These are phyloP conservation scores for Aureobasidium pullulans DNA, from an alignment of 2,329 filamentous ascomycete genomes.

Conservation along the genomic window DNA sequence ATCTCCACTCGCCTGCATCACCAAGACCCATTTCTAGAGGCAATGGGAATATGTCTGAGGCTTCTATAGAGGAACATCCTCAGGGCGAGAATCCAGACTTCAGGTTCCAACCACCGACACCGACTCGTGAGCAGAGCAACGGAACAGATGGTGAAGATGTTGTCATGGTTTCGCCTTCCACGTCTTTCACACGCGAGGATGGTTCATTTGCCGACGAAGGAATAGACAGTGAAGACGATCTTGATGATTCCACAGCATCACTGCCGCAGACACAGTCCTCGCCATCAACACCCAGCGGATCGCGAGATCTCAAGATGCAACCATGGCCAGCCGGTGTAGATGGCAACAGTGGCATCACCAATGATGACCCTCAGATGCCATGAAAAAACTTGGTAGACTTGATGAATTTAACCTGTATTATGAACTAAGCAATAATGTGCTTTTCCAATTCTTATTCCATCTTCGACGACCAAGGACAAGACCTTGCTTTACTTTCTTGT, in stretches of 20 bases:
- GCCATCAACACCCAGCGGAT: constrained; percentile 37
- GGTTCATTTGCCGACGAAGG: constrained; percentile 13
- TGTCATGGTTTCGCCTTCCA: background rate
- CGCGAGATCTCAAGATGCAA: constrained; percentile 23
- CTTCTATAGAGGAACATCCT: constrained; percentile 13
- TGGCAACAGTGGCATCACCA: background rate
- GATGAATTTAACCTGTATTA: background rate
- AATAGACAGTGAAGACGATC: constrained; percentile 16
- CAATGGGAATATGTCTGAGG: constrained; percentile 21
- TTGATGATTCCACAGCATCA: constrained; percentile 15
- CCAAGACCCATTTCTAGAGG: constrained; percentile 4
- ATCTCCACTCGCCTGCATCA: constrained; percentile 15
- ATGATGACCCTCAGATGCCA: background rate
- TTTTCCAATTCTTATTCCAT: background rate
- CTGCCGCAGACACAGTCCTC: constrained; percentile 33
- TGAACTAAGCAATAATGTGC: background rate
- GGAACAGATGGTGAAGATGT: constrained; percentile 16
- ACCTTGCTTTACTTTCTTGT: too few species aligned
- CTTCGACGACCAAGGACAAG: background rate
- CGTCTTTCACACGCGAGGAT: background rate
- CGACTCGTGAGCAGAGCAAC: constrained; percentile 17
- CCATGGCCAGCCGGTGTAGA: background rate
- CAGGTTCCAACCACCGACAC: constrained; percentile 29
- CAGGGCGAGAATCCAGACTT: constrained; percentile 26
- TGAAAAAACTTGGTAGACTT: background rate